phyloP scores from a whole-genome alignment of 345 rosid species.

The Syzygium aromaticum region DNA sequence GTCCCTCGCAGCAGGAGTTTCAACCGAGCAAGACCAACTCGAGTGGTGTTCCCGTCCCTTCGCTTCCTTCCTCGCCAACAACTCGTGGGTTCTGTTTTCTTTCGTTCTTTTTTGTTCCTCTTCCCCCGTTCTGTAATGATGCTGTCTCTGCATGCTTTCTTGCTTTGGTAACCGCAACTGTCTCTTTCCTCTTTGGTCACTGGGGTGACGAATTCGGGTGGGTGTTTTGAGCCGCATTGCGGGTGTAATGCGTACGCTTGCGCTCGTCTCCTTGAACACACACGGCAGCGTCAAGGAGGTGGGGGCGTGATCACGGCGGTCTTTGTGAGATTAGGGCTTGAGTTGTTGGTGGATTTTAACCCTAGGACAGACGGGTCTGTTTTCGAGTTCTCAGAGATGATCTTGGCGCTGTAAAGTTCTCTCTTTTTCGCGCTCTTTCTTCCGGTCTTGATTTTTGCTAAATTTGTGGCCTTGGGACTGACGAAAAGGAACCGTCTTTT shows the following conservation, averaged over 20 bases:
- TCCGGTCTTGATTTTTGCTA: background rate
- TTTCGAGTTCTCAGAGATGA: background rate
- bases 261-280: background rate
- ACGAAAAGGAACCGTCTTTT: background rate
- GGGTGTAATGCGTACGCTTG: background rate
- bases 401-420: background rate
- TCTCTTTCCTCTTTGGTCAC: background rate
- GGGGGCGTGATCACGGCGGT: background rate
- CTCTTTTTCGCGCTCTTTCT: background rate
- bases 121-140: background rate
- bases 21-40: background rate
- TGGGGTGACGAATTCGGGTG: background rate
- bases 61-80: background rate
- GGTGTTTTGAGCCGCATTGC: background rate
- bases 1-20: background rate
- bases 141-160: background rate
- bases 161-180: background rate
- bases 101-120: background rate
- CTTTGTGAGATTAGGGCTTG: background rate
- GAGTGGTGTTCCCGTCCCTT: background rate
- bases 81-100: background rate
- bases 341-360: background rate
- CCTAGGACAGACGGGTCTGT: background rate
- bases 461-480: background rate
- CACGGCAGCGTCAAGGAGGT: background rate